Conservation (phyloP, 2,329 filamentous ascomycete species). For the Furcasterigmium sp. region DNA sequence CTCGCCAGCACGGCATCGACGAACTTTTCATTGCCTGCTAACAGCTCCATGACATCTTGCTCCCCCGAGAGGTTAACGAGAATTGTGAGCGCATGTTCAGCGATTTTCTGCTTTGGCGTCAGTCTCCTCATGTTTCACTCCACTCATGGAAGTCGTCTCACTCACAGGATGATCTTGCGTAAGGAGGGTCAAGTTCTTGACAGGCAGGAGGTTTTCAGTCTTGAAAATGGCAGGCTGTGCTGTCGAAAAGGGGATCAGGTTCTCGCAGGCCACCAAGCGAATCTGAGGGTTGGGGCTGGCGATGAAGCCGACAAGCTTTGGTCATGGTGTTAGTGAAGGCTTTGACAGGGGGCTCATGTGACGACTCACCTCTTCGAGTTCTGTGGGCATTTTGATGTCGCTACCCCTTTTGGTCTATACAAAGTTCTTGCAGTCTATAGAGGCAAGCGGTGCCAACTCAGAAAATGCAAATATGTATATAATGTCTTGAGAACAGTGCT, state of each 20-base stretch:
- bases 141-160: constrained; percentile 6
- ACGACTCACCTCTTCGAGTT: constrained; percentile 64
- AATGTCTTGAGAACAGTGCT: too few species aligned
- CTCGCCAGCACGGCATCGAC: constrained; percentile 67
- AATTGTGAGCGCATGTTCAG: constrained; percentile 88
- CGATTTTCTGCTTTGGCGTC: constrained; percentile 59
- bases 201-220: constrained; percentile 65
- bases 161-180: constrained; percentile 76
- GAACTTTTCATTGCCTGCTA: constrained; percentile 77
- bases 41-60: constrained; percentile 62
- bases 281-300: constrained; percentile 89
- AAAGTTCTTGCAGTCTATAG: too few species aligned
- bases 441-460: too few species aligned
- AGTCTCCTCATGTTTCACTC: not conserved
- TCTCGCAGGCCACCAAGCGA: constrained; percentile 77
- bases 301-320: constrained; percentile 85
- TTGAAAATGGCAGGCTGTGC: constrained; percentile 80
- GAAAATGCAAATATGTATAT: too few species aligned
- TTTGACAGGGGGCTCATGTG: constrained; percentile 4
- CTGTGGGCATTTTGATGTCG: constrained; percentile 57
- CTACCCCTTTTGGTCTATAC: too few species aligned
- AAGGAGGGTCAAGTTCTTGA: constrained; percentile 83
- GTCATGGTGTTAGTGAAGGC: constrained; percentile 6
- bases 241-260: constrained; percentile 77
- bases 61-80: constrained; percentile 83